These are phyloP conservation scores for Amauroascus niger DNA, from an alignment of 2,329 filamentous ascomycete genomes.

Conservation along the genomic window DNA sequence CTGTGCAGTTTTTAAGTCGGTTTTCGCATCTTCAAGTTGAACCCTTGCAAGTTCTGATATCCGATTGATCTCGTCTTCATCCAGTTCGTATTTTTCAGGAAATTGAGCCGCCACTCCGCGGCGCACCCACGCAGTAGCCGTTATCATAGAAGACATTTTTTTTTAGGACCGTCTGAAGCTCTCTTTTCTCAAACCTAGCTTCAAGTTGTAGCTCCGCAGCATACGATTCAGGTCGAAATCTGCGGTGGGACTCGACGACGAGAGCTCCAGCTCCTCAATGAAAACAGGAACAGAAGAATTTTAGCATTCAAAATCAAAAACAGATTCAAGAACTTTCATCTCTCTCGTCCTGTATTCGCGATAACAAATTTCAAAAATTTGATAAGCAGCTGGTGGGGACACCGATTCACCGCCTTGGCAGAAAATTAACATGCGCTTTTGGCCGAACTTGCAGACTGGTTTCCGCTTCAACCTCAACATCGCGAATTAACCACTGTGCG, in stretches of 20 bases:
- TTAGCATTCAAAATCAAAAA: not conserved
- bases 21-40: constrained; percentile 84
- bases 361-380: constrained; percentile 12
- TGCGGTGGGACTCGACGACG: not conserved
- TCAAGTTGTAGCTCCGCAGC: not conserved
- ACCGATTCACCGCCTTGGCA: constrained; percentile 9
- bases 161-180: not conserved
- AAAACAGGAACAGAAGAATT: not conserved
- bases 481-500: not conserved
- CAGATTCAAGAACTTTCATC: not conserved
- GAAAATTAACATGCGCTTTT: constrained; percentile 1
- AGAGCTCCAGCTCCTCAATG: not conserved
- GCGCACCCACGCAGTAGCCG: constrained; percentile 65
- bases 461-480: not conserved
- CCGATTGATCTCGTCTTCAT: constrained; percentile 65
- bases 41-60: constrained; percentile 65
- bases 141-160: constrained; percentile 57
- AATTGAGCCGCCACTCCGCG: constrained; percentile 67
- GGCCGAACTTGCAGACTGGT: not conserved
- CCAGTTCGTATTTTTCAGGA: constrained; percentile 62
- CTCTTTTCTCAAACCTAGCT: not conserved
- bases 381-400: constrained; percentile 10
- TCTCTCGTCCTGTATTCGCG: not conserved
- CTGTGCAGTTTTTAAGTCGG: constrained; percentile 67
- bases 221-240: not conserved